Conservation (phyloP, 495 filamentous ascomycete genomes). For the Xylaria intraflava region DNA sequence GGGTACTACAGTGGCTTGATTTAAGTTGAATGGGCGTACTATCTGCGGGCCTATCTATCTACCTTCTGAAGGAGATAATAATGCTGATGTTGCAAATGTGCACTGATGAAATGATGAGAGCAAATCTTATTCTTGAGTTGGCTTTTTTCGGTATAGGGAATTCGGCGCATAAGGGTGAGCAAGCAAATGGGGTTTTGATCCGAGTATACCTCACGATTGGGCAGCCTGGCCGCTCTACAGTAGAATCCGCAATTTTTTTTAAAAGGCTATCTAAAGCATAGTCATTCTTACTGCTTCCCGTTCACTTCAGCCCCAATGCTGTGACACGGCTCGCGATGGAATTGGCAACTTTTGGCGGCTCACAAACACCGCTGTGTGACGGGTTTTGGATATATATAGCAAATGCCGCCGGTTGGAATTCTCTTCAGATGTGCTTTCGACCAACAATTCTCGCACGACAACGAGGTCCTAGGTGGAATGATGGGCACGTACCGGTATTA, state of each 20-base stretch:
- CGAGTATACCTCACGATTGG: neutral
- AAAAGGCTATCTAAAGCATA: no score
- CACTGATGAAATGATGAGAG: constrained; percentile 3
- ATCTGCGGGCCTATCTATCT: no score
- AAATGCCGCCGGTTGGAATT: neutral
- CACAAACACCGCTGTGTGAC: neutral
- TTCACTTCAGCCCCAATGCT: constrained; percentile 3
- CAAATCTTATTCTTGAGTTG: neutral
- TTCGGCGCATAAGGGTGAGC: neutral
- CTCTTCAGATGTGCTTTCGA: no score
- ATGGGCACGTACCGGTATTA: no score
- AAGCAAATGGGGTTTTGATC: neutral
- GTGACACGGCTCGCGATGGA: neutral
- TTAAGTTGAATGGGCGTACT: constrained; percentile 17
- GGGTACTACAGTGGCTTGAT: constrained; percentile 34
- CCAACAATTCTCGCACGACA: no score
- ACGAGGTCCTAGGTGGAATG: no score
- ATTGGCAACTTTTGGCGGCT: neutral
- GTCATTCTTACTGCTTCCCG: constrained; percentile 5
- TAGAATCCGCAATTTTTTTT: no score
- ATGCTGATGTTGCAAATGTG: neutral
- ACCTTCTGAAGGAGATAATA: neutral
- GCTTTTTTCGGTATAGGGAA: neutral
- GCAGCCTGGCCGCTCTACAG: no score
- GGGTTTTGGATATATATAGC: neutral